Percentiles rank a stretch among this genome's conserved stretches.
Conservation (phyloP, 257 asterid genomes). For the Gentiana macrophylla region DNA sequence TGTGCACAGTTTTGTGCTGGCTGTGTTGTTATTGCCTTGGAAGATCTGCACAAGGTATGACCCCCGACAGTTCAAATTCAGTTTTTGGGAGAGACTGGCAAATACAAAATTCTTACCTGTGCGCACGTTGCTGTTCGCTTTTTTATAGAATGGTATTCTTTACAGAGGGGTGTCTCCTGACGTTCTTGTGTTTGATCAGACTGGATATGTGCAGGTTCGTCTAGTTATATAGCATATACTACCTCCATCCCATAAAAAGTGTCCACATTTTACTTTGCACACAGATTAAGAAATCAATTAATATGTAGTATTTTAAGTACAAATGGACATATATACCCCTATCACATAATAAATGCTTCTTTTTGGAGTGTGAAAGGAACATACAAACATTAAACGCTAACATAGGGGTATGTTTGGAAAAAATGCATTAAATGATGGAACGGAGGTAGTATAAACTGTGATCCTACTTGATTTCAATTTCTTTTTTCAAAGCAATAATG, state of each 20-base stretch:
- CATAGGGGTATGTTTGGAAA: too few species aligned
- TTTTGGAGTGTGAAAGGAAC: too few species aligned
- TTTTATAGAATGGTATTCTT: conserved; percentile 55
- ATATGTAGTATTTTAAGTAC: too few species aligned
- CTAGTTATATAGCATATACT: background rate
- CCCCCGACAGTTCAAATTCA: conserved; percentile 13
- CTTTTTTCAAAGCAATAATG: background rate
- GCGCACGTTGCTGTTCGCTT: conserved; percentile 9
- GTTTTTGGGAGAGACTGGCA: background rate
- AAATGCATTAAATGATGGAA: too few species aligned
- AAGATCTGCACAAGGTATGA: conserved; percentile 73
- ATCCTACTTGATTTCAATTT: background rate
- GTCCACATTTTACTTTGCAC: too few species aligned
- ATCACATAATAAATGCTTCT: too few species aligned
- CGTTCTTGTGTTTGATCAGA: conserved; percentile 59
- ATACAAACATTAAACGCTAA: too few species aligned
- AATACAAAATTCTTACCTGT: conserved; percentile 1
- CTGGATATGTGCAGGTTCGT: conserved; percentile 74
- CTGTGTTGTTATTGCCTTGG: conserved; percentile 61
- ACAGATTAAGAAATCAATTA: too few species aligned
- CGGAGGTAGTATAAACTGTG: background rate
- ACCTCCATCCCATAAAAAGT: too few species aligned
- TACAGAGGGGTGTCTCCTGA: conserved; percentile 87
- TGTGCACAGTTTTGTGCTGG: conserved; percentile 88
- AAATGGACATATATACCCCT: too few species aligned